phyloP scores from a whole-genome alignment of 2,329 filamentous ascomycete species.

The Emergomyces africanus region DNA sequence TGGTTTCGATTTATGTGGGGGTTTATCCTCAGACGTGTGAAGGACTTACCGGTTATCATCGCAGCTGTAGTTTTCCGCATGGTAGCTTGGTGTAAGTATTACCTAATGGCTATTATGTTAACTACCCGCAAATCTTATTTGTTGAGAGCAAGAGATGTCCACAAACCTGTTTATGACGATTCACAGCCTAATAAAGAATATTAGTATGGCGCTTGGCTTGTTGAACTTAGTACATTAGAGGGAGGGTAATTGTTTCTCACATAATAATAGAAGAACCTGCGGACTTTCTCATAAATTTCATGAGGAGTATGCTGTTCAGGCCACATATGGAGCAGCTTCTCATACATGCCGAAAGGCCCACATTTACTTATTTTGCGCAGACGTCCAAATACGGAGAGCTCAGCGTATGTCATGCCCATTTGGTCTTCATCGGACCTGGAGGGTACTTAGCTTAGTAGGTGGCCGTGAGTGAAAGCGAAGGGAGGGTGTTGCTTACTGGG shows the following conservation, averaged over 20 bases:
- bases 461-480: not conserved
- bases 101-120: not conserved
- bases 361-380: conserved; percentile 42
- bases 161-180: conserved; percentile 46
- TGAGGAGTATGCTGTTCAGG: conserved; percentile 4
- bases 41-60: conserved; percentile 3
- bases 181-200: conserved; percentile 29
- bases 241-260: not conserved
- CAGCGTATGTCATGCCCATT: conserved; percentile 37
- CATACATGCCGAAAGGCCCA: conserved; percentile 41
- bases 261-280: conserved; percentile 23
- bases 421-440: conserved; percentile 39
- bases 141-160: not conserved
- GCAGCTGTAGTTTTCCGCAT: conserved; percentile 19
- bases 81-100: conserved; percentile 41
- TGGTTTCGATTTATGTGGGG: not conserved
- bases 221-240: not conserved
- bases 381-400: conserved; percentile 38
- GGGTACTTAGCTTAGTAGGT: not conserved
- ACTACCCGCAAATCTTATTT: not conserved
- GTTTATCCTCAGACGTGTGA: not conserved
- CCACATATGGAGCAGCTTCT: conserved; percentile 39
- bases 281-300: conserved; percentile 24
- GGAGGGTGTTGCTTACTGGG: conserved; percentile 21
- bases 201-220: not conserved